phyloP scores from a whole-genome alignment of 768 basidiomycete genomes.

The Melanogaster broomeanus region DNA sequence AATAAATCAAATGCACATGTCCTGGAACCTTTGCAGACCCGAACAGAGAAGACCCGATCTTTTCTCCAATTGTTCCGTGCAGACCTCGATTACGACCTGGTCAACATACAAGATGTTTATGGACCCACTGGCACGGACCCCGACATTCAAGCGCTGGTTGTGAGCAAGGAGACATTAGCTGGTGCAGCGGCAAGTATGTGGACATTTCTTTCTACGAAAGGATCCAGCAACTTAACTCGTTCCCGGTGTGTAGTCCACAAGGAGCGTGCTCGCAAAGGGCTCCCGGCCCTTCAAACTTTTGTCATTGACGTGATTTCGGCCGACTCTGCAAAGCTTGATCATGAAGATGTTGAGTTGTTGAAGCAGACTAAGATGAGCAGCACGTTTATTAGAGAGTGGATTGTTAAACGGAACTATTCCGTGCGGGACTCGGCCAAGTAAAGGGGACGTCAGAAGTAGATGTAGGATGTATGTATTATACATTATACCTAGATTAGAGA shows the following conservation, averaged over 20 bases:
- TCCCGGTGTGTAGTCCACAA: slow-evolving; percentile 53
- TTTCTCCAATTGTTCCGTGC: slow-evolving; percentile 78
- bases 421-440: not conserved
- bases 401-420: slow-evolving; percentile 38
- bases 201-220: slow-evolving; percentile 12
- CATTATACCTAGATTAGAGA: not conserved
- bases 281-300: slow-evolving; percentile 66
- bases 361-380: slow-evolving; percentile 92
- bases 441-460: not conserved
- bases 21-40: slow-evolving; percentile 59
- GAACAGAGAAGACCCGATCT: slow-evolving; percentile 56
- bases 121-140: slow-evolving; percentile 90
- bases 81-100: slow-evolving; percentile 62
- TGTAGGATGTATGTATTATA: not conserved
- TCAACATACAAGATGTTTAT: slow-evolving; percentile 80
- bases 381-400: slow-evolving; percentile 90
- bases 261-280: slow-evolving; percentile 51
- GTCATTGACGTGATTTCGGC: slow-evolving; percentile 90
- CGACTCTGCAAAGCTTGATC: slow-evolving; percentile 55
- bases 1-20: slow-evolving; percentile 72
- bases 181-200: slow-evolving; percentile 74
- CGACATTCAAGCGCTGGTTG: slow-evolving; percentile 88
- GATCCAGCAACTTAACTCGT: not conserved
- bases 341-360: slow-evolving; percentile 66
- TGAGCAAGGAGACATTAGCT: slow-evolving; percentile 82